phyloP scores from a whole-genome alignment of 2,329 filamentous ascomycete species.

The Balansia obtecta region DNA sequence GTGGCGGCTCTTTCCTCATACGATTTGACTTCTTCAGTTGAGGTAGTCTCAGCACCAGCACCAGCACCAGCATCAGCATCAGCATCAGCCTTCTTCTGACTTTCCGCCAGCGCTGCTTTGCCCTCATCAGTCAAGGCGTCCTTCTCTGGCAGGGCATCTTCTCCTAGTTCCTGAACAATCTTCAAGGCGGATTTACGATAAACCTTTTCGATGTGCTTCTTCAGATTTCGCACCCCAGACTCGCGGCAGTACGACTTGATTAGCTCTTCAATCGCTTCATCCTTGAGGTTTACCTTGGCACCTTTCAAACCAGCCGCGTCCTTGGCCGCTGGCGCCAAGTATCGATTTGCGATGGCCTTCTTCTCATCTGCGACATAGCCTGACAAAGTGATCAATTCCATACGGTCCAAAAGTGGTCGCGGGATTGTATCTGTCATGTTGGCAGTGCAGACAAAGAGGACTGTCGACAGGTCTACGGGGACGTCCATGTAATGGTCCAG shows the following conservation, averaged over 20 bases:
- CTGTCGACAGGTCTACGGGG: slow-evolving; percentile 91
- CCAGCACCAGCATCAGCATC: too few species aligned
- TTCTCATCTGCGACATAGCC: slow-evolving; percentile 98
- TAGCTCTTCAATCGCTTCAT: slow-evolving; percentile 84
- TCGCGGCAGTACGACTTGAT: slow-evolving; percentile 99
- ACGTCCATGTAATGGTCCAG: slow-evolving; percentile 98
- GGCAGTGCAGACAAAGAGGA: slow-evolving; percentile 95
- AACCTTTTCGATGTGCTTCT: slow-evolving; percentile 99
- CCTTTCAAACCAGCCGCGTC: slow-evolving; percentile 83
- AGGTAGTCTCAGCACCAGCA: slow-evolving; percentile 42
- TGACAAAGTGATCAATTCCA: slow-evolving; percentile 94
- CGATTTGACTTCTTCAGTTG: slow-evolving; percentile 13
- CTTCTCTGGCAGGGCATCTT: slow-evolving; percentile 68
- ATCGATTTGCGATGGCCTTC: slow-evolving; percentile 92
- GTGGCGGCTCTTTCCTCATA: slow-evolving; percentile 14
- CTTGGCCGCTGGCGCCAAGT: slow-evolving; percentile 88
- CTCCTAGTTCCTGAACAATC: slow-evolving; percentile 89
- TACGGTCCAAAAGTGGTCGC: slow-evolving; percentile 81
- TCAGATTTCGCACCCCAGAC: slow-evolving; percentile 91
- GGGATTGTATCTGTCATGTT: slow-evolving; percentile 99
- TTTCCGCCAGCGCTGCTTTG: slow-evolving; percentile 62
- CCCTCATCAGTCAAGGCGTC: slow-evolving; percentile 76
- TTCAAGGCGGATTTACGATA: slow-evolving; percentile 95
- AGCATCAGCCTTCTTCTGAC: slow-evolving; percentile 54
- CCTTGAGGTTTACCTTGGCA: slow-evolving; percentile 75